Conservation (phyloP, 768 basidiomycete genomes). For the Hebeloma cylindrosporum region DNA sequence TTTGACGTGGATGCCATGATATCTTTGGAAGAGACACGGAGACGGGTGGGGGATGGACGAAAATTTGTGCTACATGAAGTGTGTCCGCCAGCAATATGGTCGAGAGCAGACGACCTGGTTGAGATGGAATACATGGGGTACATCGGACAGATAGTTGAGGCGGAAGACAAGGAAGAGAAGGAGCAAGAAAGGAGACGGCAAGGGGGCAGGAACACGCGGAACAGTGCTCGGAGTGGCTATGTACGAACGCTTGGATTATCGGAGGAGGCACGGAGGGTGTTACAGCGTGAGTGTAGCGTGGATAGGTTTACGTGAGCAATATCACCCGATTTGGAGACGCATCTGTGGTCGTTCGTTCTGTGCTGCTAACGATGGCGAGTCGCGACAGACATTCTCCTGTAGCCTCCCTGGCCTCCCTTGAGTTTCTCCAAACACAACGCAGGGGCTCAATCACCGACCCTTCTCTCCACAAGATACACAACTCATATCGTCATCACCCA, state of each 20-base stretch:
- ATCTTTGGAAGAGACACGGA: conserved; percentile 7
- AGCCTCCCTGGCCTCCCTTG: conserved; percentile 70
- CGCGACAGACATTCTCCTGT: conserved; percentile 49
- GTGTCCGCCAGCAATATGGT: conserved; percentile 40
- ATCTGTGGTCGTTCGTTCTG: conserved; percentile 27
- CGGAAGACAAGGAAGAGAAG: conserved; percentile 58
- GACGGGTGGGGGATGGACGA: conserved; percentile 12
- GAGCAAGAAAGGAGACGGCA: conserved; percentile 24
- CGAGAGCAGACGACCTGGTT: conserved; percentile 46
- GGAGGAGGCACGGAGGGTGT: conserved; percentile 33
- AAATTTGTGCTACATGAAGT: conserved; percentile 44
- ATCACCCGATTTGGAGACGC: conserved; percentile 42
- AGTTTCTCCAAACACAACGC: conserved; percentile 79
- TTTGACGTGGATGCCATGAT: conserved; percentile 15
- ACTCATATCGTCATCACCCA: conserved; percentile 22
- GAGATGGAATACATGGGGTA: conserved; percentile 72
- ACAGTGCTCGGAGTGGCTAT: conserved; percentile 49
- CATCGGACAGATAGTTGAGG: conserved; percentile 60
- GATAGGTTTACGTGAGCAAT: conserved; percentile 35
- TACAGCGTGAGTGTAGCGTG: conserved; percentile 30
- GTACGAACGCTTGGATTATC: conserved; percentile 43
- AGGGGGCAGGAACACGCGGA: conserved; percentile 52
- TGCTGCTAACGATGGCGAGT: conserved; percentile 17
- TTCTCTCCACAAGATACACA: conserved; percentile 52
- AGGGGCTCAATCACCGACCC: conserved; percentile 84